These are phyloP conservation scores for Forsythia viridissima DNA, from an alignment of 257 asterid genomes.

Conservation along the genomic window DNA sequence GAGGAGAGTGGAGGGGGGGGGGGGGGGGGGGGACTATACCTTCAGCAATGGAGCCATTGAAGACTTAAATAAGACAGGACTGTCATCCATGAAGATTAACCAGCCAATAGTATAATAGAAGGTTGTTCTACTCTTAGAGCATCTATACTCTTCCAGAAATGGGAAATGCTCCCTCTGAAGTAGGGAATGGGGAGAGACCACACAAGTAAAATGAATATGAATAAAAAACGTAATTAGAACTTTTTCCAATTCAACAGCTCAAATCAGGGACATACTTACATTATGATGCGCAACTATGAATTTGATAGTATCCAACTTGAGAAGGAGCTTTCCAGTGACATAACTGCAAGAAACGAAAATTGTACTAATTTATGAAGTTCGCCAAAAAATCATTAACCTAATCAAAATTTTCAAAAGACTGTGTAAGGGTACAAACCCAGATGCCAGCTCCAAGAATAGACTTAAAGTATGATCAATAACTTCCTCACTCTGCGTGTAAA, in stretches of 20 bases:
- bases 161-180: constrained; percentile 91
- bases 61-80: constrained; percentile 73
- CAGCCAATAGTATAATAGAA: constrained; percentile 89
- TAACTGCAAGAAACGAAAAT: constrained; percentile 53
- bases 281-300: constrained; percentile 82
- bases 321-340: constrained; percentile 93
- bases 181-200: constrained; percentile 17
- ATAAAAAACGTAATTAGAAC: constrained; percentile 13
- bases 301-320: constrained; percentile 91
- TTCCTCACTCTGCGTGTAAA: constrained; percentile 68
- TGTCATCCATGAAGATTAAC: constrained; percentile 91
- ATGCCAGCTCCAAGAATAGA: constrained; percentile 90
- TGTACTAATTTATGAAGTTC: constrained; percentile 9
- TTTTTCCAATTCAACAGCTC: constrained; percentile 15
- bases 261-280: constrained; percentile 45
- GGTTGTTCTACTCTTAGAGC: constrained; percentile 92
- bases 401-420: constrained; percentile 2
- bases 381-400: constrained; percentile 14
- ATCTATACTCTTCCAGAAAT: constrained; percentile 77
- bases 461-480: constrained; percentile 88
- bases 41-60: constrained; percentile 91
- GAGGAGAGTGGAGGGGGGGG: constrained; percentile 5
- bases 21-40: constrained; percentile 42
- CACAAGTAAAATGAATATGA: constrained; percentile 16
- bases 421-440: constrained; percentile 67